Percentiles rank a stretch among this genome's conserved stretches.
Conservation (phyloP, 1,284 basidiomycete genomes). For the Leccinum laetum region DNA sequence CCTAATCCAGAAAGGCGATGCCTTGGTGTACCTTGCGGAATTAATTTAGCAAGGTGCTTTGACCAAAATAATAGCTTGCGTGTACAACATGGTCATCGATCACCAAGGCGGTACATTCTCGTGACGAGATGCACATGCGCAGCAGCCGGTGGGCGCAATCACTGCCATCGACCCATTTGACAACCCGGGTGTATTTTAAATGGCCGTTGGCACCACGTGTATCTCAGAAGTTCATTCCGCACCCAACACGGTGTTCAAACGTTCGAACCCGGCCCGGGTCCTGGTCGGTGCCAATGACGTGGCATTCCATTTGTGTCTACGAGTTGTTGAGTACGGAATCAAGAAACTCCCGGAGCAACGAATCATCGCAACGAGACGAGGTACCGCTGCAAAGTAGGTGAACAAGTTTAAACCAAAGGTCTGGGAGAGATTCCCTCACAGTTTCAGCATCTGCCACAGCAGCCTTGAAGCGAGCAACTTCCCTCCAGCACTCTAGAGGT, state of each 20-base stretch:
- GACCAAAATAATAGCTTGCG: conserved; percentile 23
- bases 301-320: conserved; percentile 4
- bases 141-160: conserved; percentile 1
- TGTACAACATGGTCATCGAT: conserved; percentile 20
- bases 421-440: conserved; percentile 34
- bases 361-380: conserved; percentile 30
- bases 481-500: conserved; percentile 76
- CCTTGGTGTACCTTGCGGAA: conserved; percentile 19
- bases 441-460: conserved; percentile 70
- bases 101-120: conserved; percentile 20
- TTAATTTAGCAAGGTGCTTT: conserved; percentile 22
- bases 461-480: conserved; percentile 73
- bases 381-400: conserved; percentile 24
- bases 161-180: background rate
- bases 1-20: conserved; percentile 30
- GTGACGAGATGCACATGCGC: conserved; percentile 21
- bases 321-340: background rate
- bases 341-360: background rate
- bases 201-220: conserved; percentile 3
- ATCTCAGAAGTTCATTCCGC: background rate
- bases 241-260: background rate
- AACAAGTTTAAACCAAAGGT: conserved; percentile 8
- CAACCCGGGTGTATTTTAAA: background rate
- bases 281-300: background rate
- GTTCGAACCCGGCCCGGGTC: background rate